A percentile compares a stretch with the other conserved stretches of the same genome.
Evolutionary conservation across 371 early-diverging fungal genomes (phyloP).

Genomic region (Mucor mucedo): DNA sequence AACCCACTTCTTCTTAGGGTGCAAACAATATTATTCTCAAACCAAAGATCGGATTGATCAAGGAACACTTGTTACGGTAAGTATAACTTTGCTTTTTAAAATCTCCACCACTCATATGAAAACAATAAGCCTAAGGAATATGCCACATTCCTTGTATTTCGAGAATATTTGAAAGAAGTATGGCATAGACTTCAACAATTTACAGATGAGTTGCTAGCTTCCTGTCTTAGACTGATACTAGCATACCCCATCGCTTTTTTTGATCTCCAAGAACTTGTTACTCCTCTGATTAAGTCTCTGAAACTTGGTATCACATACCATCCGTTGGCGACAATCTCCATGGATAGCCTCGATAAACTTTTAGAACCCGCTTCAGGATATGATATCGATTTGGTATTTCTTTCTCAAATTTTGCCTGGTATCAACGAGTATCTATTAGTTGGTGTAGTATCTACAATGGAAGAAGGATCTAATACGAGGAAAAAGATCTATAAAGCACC

Average conservation of each 20-base stretch:
- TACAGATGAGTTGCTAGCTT: slow-evolving; percentile 78
- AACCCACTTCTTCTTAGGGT: slow-evolving; percentile 41
- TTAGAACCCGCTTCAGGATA: slow-evolving; percentile 39
- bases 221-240: slow-evolving; percentile 71
- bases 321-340: slow-evolving; percentile 65
- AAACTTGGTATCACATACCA: slow-evolving; percentile 72
- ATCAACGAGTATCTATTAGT: slow-evolving; percentile 73
- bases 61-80: background rate
- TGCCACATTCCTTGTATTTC: slow-evolving; percentile 44
- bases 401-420: slow-evolving; percentile 57
- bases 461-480: slow-evolving; percentile 6
- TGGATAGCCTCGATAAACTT: slow-evolving; percentile 69
- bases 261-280: slow-evolving; percentile 48
- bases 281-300: slow-evolving; percentile 67
- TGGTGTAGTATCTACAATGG: slow-evolving; percentile 32
- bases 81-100: background rate
- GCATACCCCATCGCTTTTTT: slow-evolving; percentile 66
- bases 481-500: slow-evolving; percentile 19
- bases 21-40: slow-evolving; percentile 17
- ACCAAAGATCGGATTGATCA: background rate
- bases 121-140: slow-evolving; percentile 23
- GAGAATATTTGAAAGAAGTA: slow-evolving; percentile 64
- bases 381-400: slow-evolving; percentile 24
- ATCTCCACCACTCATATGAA: background rate
- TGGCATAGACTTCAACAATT: slow-evolving; percentile 68